A percentile compares a stretch with the other conserved stretches of the same genome.
These are phyloP conservation scores for Penicillium janthinellum DNA, from an alignment of 2,329 filamentous ascomycete genomes.

Conservation along the genomic window DNA sequence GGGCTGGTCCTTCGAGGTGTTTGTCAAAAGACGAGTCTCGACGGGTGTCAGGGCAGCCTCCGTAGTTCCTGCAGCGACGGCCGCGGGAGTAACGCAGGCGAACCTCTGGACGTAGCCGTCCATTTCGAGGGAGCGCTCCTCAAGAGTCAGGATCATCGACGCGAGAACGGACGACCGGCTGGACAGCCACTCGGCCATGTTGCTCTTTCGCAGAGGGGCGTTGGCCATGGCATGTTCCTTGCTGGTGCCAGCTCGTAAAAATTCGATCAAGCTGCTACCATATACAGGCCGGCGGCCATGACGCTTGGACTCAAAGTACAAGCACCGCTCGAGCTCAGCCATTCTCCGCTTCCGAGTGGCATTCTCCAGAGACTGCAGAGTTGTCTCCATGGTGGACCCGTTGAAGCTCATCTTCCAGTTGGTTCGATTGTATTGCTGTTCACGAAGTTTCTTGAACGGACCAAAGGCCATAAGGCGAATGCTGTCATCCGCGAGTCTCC, in stretches of 20 bases:
- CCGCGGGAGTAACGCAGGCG: conserved; percentile 87
- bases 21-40: conserved; percentile 52
- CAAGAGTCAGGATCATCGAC: conserved; percentile 70
- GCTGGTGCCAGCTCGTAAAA: conserved; percentile 66
- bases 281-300: conserved; percentile 81
- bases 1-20: conserved; percentile 55
- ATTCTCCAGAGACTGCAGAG: conserved; percentile 72
- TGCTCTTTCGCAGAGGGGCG: conserved; percentile 61
- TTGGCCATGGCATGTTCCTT: conserved; percentile 62
- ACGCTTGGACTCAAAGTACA: conserved; percentile 78
- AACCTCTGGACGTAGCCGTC: conserved; percentile 82
- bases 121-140: conserved; percentile 70
- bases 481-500: conserved; percentile 53
- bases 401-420: conserved; percentile 63
- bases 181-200: conserved; percentile 74
- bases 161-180: conserved; percentile 60
- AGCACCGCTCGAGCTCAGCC: conserved; percentile 76
- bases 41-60: conserved; percentile 67
- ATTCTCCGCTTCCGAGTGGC: conserved; percentile 68
- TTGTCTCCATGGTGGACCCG: conserved; percentile 68
- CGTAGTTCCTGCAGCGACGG: conserved; percentile 76
- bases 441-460: conserved; percentile 69
- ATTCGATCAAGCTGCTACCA: conserved; percentile 74
- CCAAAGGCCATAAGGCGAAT: conserved; percentile 70
- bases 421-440: conserved; percentile 63